A percentile compares a stretch with the other conserved stretches of the same genome.
Evolutionary conservation across 371 early-diverging fungal species (phyloP).

Genomic region (Mucor racemosus): DNA sequence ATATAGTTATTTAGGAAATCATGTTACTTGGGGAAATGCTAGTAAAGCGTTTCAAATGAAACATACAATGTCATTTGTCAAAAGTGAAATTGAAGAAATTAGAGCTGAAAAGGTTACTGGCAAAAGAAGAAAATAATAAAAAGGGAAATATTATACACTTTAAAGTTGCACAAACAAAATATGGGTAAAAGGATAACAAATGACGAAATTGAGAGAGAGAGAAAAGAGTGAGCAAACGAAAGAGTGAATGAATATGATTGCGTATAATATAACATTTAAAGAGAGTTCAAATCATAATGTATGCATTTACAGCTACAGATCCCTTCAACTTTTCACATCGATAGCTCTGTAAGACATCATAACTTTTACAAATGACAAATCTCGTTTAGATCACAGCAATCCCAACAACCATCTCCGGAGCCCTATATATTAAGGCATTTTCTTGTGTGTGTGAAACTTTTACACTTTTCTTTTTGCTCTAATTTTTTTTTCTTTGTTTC

Average conservation of each 20-base stretch:
- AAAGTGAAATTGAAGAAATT: conserved; percentile 31
- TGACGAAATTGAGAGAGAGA: not conserved
- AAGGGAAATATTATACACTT: not conserved
- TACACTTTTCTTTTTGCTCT: not conserved
- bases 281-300: too few species aligned
- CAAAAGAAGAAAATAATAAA: conserved; percentile 30
- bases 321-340: not conserved
- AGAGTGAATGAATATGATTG: not conserved
- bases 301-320: too few species aligned
- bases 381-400: not conserved
- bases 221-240: not conserved
- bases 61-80: conserved; percentile 32
- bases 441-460: not conserved
- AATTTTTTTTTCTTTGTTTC: not conserved
- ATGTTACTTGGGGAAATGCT: conserved; percentile 40
- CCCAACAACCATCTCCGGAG: not conserved
- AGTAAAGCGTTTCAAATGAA: conserved; percentile 31
- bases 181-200: not conserved
- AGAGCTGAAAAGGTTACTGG: conserved; percentile 40
- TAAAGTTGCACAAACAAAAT: not conserved
- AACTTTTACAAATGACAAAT: conserved; percentile 1
- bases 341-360: not conserved
- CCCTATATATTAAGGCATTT: not conserved
- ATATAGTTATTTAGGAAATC: conserved; percentile 48
- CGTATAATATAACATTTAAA: too few species aligned